Evolutionary conservation across 2,329 filamentous ascomycete species (phyloP).

Genomic region (Colletotrichum limetticola): DNA sequence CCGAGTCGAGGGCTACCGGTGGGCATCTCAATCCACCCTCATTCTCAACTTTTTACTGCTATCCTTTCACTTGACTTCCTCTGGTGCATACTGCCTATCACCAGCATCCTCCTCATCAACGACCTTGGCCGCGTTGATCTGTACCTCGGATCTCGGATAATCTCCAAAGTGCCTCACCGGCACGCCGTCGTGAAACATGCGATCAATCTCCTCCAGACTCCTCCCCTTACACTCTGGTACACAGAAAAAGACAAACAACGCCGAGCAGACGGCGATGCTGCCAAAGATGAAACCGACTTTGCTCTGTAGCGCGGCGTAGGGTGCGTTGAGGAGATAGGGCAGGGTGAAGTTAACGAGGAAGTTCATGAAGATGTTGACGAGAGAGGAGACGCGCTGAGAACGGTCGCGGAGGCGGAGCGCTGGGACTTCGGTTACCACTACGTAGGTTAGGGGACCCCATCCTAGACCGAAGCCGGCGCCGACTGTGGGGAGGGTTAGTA

Average conservation of each 20-base stretch:
- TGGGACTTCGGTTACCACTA: conserved; percentile 49
- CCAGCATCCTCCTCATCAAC: conserved; percentile 15
- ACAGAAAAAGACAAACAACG: conserved; percentile 36
- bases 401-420: conserved; percentile 24
- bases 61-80: background rate
- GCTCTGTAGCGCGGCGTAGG: conserved; percentile 33
- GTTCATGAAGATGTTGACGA: conserved; percentile 35
- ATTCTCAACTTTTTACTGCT: background rate
- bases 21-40: background rate
- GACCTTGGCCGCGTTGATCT: background rate
- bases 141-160: conserved; percentile 15
- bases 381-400: conserved; percentile 31
- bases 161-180: conserved; percentile 37
- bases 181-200: conserved; percentile 37
- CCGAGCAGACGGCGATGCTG: conserved; percentile 31
- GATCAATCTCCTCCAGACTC: conserved; percentile 41
- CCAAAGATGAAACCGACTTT: conserved; percentile 37
- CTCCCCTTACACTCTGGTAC: conserved; percentile 39
- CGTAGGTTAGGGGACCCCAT: conserved; percentile 49
- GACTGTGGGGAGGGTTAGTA: background rate
- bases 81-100: background rate
- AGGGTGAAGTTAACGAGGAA: conserved; percentile 38
- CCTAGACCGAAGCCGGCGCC: conserved; percentile 44
- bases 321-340: conserved; percentile 35
- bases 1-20: too few relatives aligned